Base-by-base conservation (phyloP, 169 alveolate genomes). In the Plasmodium chabaudi region DNA sequence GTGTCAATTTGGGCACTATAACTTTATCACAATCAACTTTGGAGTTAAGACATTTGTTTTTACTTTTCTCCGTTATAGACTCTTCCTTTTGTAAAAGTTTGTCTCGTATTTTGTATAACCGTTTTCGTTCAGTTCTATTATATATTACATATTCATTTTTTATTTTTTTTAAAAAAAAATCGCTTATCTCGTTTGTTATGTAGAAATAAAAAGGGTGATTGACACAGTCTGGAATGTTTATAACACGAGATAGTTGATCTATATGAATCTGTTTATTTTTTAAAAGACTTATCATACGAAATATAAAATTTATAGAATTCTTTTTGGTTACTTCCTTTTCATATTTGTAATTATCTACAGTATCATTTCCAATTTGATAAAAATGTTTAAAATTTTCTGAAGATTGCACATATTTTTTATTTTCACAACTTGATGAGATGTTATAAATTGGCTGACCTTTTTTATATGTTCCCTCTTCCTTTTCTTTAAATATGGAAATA, bases 91-190 rank as follows among this genome's bases (percentile, higher is more conserved):
- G 70, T n/a, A 55, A 13, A 49, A 77, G 25, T 17, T 25, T 10
- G 53, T 77, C 79, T 53, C 77, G 34, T 44, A 27, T 15, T 25
- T 42, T 23, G 27, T 77, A 77, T 4, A 77, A 69, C 10, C 25
- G 9, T 44, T 77, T 77, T 23, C 88, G 25, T 19, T 77, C 77
- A 25, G 25, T 13, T 7, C 75, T 65, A 55, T 77, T 77, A 77
- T 25, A 77, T 17, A 65, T 42, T 49, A 77, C 19, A 44, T 77
- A 27, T 25, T 77, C 88, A 51, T 56, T 64, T 63, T 77, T 63
- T 10, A 77, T 15, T 44, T 77, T 77, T 46, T 51, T 77, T 25
- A 77, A 1, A 39, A 49, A 64, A 6, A 77, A 68, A 19, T 17
- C 17, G 1, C 70, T 69, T 49, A 77, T 57, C 51, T 77, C 27